Evolutionary conservation across 2,329 filamentous ascomycete genomes (phyloP).

Genomic region (Macrophomina tecta): DNA sequence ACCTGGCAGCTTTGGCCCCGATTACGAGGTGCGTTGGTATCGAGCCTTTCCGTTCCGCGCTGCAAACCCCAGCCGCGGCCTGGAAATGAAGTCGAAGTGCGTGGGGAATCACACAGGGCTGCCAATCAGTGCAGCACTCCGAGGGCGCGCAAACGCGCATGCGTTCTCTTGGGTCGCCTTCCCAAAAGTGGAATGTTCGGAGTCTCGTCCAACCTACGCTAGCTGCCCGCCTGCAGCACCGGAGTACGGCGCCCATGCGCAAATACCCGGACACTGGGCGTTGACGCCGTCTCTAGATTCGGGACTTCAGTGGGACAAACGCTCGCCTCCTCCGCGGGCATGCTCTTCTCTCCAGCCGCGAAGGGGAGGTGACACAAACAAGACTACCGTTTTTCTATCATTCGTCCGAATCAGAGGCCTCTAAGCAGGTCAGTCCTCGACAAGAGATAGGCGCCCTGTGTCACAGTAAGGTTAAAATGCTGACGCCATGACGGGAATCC

Average conservation of each 20-base stretch:
- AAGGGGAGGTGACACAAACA: neutral
- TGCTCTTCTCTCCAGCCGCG: neutral
- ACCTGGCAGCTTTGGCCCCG: conserved; percentile 12
- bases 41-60: conserved; percentile 14
- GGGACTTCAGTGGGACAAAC: neutral
- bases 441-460: conserved; percentile 10
- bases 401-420: neutral
- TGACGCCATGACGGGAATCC: conserved; percentile 25
- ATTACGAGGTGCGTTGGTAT: conserved; percentile 18
- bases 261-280: neutral
- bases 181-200: conserved; percentile 19
- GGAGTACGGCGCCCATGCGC: conserved; percentile 1
- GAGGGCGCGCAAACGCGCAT: conserved; percentile 9
- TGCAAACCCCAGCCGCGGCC: conserved; percentile 4
- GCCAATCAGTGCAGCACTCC: conserved; percentile 6
- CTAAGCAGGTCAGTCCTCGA: neutral
- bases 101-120: conserved; percentile 12
- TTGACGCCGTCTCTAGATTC: conserved; percentile 5
- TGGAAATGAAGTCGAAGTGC: conserved; percentile 9
- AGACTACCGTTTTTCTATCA: neutral
- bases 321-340: neutral
- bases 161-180: conserved; percentile 11
- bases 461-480: conserved; percentile 17
- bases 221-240: conserved; percentile 15
- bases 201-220: conserved; percentile 21